Evolutionary conservation across 2,329 filamentous ascomycete genomes (phyloP).

Genomic region (Knufia petricola): DNA sequence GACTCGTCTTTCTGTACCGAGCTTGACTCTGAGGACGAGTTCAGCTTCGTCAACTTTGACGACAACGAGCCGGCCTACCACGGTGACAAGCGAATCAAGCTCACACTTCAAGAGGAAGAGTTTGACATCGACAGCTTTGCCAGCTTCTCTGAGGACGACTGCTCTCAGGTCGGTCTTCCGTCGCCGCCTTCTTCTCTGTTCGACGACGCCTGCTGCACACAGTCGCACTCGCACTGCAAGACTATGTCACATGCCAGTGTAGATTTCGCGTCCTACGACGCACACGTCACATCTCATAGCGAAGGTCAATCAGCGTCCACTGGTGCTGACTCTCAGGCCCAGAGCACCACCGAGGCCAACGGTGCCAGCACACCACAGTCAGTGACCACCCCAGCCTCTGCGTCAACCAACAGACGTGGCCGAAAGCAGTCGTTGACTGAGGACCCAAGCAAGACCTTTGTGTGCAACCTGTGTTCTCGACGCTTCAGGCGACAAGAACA

Average conservation of each 20-base stretch:
- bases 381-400: conserved; percentile 22
- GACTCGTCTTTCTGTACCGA: conserved; percentile 67
- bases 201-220: conserved; percentile 45
- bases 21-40: conserved; percentile 83
- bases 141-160: conserved; percentile 60
- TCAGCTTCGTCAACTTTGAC: conserved; percentile 65
- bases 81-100: conserved; percentile 61
- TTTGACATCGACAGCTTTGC: conserved; percentile 71
- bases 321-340: conserved; percentile 32
- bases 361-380: conserved; percentile 35
- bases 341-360: conserved; percentile 37
- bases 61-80: conserved; percentile 50
- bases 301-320: conserved; percentile 34
- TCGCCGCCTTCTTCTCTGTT: conserved; percentile 51
- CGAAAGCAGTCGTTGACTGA: conserved; percentile 98
- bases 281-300: conserved; percentile 32
- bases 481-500: conserved; percentile 98
- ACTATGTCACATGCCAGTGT: conserved; percentile 27
- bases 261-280: conserved; percentile 27
- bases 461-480: conserved; percentile 91
- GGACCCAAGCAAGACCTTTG: conserved; percentile 95
- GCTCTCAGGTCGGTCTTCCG: conserved; percentile 51
- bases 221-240: conserved; percentile 30
- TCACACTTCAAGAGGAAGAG: conserved; percentile 58
- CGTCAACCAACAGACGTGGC: conserved; percentile 68